Evolutionary conservation across 73 alveolate genomes (phyloP).

Genomic region (Blepharisma japonicum): DNA sequence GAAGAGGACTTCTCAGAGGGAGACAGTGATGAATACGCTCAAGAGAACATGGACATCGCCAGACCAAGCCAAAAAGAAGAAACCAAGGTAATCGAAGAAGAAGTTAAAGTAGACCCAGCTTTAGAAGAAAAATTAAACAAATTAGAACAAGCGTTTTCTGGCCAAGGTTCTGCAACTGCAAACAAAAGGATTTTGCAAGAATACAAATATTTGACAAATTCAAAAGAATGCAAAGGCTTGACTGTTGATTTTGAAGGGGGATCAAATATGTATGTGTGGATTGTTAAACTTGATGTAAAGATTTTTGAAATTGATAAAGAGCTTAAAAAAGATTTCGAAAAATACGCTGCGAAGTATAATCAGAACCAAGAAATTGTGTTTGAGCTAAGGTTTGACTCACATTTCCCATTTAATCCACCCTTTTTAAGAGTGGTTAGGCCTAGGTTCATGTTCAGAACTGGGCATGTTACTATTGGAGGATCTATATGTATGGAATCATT

Average conservation of each 20-base stretch:
- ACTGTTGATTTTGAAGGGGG: background rate
- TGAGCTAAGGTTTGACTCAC: conserved; percentile 35
- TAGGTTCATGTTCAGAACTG: conserved; percentile 66
- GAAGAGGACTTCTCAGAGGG: no score
- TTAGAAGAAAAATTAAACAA: background rate
- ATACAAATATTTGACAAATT: background rate
- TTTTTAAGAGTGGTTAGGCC: conserved; percentile 73
- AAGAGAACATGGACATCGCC: no score
- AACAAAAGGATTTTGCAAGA: background rate
- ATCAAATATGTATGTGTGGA: background rate
- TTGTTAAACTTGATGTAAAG: background rate
- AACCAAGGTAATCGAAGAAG: background rate
- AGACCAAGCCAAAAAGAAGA: background rate
- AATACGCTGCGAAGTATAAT: background rate
- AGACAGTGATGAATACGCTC: no score
- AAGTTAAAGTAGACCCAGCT: background rate
- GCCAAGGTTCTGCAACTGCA: background rate
- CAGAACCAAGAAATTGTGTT: conserved; percentile 31
- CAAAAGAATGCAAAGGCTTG: background rate
- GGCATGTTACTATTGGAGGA: conserved; percentile 79
- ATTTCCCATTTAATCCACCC: conserved; percentile 61
- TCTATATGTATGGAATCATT: conserved; percentile 63
- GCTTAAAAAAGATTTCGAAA: conserved; percentile 9
- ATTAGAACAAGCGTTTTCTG: background rate
- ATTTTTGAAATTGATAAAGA: background rate